phyloP scores from a whole-genome alignment of 768 basidiomycete species.

The Strobilomyces confusus region DNA sequence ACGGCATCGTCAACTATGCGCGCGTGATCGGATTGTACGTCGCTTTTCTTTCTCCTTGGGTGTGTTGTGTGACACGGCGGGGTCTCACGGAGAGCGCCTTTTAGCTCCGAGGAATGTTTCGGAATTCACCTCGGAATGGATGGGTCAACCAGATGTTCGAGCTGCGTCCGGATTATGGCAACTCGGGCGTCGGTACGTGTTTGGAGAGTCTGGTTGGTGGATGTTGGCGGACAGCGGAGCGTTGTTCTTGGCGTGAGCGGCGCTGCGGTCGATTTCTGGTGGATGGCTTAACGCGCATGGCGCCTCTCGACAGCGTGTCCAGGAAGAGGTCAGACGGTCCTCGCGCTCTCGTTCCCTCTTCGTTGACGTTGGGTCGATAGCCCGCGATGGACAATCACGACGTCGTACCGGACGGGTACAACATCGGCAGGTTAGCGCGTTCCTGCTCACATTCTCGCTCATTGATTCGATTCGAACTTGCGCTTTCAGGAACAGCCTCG shows the following conservation, averaged over 20 bases:
- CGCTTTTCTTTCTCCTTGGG: background rate
- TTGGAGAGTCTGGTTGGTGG: constrained; percentile 41
- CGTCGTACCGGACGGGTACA: constrained; percentile 46
- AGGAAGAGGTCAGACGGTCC: constrained; percentile 37
- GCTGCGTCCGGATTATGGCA: constrained; percentile 42
- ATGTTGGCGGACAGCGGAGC: constrained; percentile 43
- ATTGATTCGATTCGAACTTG: background rate
- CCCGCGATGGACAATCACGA: constrained; percentile 34
- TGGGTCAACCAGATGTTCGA: constrained; percentile 42
- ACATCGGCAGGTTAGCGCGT: constrained; percentile 38
- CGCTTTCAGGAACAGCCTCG: constrained; percentile 35
- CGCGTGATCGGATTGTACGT: constrained; percentile 60
- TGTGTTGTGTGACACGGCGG: background rate
- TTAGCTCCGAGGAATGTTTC: constrained; percentile 40
- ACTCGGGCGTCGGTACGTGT: constrained; percentile 37
- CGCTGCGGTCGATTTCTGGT: background rate
- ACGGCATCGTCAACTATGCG: constrained; percentile 57
- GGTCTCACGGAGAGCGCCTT: background rate
- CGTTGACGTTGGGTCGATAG: constrained; percentile 13
- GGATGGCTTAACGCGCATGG: background rate
- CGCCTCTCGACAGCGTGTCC: constrained; percentile 33
- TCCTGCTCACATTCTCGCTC: background rate
- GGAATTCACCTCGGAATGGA: constrained; percentile 36
- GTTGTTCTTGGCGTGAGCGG: constrained; percentile 57
- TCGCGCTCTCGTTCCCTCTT: background rate